These are phyloP conservation scores for Leccinum subgranulosum DNA, from an alignment of 768 basidiomycete genomes.

Conservation along the genomic window DNA sequence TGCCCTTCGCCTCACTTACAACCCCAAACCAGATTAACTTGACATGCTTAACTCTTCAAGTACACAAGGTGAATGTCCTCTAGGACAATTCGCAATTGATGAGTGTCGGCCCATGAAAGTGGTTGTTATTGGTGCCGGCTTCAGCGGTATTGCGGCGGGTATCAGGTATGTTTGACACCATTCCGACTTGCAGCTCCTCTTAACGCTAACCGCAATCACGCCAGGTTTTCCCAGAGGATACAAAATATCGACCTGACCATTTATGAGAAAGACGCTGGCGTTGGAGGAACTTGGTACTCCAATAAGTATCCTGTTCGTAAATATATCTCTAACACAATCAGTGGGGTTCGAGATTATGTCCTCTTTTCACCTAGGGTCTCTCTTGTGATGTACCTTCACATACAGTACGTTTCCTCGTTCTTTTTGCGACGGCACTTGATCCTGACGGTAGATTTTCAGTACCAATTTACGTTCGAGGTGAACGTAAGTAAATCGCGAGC, in stretches of 20 bases:
- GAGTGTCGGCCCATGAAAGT: not conserved
- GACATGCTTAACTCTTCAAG: not conserved
- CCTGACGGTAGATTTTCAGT: conserved; percentile 32
- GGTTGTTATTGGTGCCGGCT: not conserved
- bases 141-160: not conserved
- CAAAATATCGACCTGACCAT: conserved; percentile 52
- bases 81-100: not conserved
- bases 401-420: conserved; percentile 34
- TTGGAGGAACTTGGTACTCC: conserved; percentile 62
- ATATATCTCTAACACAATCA: not conserved
- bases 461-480: conserved; percentile 55
- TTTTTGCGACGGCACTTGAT: not conserved
- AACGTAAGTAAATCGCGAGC: conserved; percentile 34
- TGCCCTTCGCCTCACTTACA: no score
- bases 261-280: conserved; percentile 56
- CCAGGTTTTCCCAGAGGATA: not conserved
- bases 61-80: not conserved
- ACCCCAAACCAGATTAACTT: not conserved
- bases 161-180: not conserved
- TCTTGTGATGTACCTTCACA: conserved; percentile 62
- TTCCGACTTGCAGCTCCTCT: not conserved
- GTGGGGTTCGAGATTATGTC: not conserved
- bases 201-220: not conserved
- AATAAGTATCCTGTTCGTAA: conserved; percentile 50
- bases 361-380: conserved; percentile 38